These are phyloP conservation scores for Tuber borchii DNA, from an alignment of 495 filamentous ascomycete genomes.

Conservation along the genomic window DNA sequence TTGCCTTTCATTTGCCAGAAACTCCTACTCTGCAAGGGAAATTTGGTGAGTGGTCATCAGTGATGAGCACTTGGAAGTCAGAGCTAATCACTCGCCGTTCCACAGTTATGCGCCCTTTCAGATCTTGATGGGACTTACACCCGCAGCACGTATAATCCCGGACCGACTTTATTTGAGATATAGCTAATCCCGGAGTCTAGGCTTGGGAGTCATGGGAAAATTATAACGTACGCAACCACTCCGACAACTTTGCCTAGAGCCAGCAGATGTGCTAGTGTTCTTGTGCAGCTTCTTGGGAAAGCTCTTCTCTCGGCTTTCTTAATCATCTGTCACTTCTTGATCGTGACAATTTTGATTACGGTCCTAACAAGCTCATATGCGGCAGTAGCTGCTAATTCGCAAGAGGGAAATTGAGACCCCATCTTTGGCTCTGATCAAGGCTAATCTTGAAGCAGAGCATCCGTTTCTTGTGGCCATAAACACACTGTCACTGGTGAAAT, in stretches of 20 bases:
- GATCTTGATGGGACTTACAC: constrained; percentile 69
- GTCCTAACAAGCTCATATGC: constrained; percentile 92
- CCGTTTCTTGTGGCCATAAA: constrained; percentile 84
- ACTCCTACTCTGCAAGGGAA: too few relatives aligned
- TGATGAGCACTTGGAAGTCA: neutral
- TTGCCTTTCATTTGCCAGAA: too few relatives aligned
- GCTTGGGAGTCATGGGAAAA: constrained; percentile 58
- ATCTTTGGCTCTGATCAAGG: neutral
- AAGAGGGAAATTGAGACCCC: constrained; percentile 51
- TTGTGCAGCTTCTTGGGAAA: constrained; percentile 53
- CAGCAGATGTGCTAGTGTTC: constrained; percentile 4
- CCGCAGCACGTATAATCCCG: constrained; percentile 53
- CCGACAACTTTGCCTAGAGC: too few relatives aligned
- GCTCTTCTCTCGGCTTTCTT: constrained; percentile 70
- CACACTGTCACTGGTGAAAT: constrained; percentile 93
- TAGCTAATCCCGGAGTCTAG: constrained; percentile 7
- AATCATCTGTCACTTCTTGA: constrained; percentile 87
- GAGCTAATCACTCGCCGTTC: constrained; percentile 19
- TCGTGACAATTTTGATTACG: constrained; percentile 88
- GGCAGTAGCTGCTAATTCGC: constrained; percentile 83
- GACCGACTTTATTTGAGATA: neutral
- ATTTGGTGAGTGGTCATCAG: too few relatives aligned
- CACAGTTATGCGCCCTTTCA: constrained; percentile 62
- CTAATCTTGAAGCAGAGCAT: constrained; percentile 15
- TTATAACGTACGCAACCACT: constrained; percentile 65